These are phyloP conservation scores for Phytophthora aleatoria DNA, from an alignment of 352 stramenopile species.

Conservation along the genomic window DNA sequence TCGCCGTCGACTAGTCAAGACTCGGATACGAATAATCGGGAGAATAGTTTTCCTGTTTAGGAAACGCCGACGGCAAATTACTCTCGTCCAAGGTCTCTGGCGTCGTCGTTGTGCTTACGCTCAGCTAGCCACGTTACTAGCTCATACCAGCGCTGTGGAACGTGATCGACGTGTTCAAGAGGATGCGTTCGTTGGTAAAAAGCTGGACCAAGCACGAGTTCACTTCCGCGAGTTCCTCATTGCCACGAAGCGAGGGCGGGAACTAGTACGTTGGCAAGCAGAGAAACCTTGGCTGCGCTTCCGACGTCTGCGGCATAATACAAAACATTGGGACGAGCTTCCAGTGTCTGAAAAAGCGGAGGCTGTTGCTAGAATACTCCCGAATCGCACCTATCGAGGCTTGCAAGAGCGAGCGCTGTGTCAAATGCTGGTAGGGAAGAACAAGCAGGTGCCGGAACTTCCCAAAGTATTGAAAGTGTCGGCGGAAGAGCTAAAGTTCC, in stretches of 20 bases:
- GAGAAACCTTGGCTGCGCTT: conserved; percentile 38
- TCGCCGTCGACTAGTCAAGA: conserved; percentile 22
- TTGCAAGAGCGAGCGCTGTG: conserved; percentile 22
- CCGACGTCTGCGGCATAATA: conserved; percentile 12
- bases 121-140: conserved; percentile 12
- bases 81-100: conserved; percentile 41
- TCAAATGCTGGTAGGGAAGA: conserved; percentile 27
- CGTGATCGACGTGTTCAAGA: conserved; percentile 19
- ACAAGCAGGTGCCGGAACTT: conserved; percentile 8
- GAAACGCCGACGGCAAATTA: conserved; percentile 22
- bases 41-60: conserved; percentile 30
- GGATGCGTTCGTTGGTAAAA: conserved; percentile 30
- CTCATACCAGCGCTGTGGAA: conserved; percentile 6
- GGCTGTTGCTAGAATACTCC: conserved; percentile 6
- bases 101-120: conserved; percentile 23
- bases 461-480: conserved; percentile 17
- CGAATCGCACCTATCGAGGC: conserved; percentile 17
- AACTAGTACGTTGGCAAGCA: conserved; percentile 30
- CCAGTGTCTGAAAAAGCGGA: conserved; percentile 9
- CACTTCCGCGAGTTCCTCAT: conserved; percentile 27
- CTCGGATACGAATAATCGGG: conserved; percentile 19
- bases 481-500: conserved; percentile 13
- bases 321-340: conserved; percentile 17
- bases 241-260: conserved; percentile 19
- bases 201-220: neutral